Evolutionary conservation across 148 eudicot species (phyloP).

Genomic region (Rhododendron vialii): DNA sequence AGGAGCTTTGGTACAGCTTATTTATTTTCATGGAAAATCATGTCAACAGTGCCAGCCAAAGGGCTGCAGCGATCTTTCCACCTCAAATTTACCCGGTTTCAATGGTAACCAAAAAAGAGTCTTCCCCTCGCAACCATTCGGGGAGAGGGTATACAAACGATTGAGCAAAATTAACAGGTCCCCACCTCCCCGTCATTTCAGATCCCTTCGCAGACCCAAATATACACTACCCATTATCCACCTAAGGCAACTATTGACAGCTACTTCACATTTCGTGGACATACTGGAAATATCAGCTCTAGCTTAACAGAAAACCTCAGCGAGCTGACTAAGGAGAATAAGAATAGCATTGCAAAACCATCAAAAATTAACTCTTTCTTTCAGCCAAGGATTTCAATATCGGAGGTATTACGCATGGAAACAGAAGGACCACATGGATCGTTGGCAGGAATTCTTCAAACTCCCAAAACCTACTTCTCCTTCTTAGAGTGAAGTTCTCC

Average conservation of each 20-base stretch:
- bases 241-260: background rate
- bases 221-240: background rate
- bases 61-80: background rate
- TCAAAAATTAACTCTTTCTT: background rate
- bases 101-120: background rate
- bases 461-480: background rate
- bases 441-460: background rate
- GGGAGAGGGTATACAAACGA: background rate
- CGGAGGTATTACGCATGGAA: background rate
- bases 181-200: background rate
- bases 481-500: background rate
- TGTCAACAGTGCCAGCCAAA: background rate
- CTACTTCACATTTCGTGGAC: background rate
- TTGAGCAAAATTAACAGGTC: background rate
- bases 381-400: constrained; percentile 2
- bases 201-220: background rate
- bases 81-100: background rate
- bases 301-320: constrained; percentile 1
- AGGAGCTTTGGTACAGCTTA: background rate
- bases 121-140: background rate
- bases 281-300: background rate
- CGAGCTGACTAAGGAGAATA: background rate
- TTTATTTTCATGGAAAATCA: background rate
- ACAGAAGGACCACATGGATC: background rate
- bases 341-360: background rate